These are phyloP conservation scores for Amanita jacksonii DNA, from an alignment of 768 basidiomycete species.

Conservation along the genomic window DNA sequence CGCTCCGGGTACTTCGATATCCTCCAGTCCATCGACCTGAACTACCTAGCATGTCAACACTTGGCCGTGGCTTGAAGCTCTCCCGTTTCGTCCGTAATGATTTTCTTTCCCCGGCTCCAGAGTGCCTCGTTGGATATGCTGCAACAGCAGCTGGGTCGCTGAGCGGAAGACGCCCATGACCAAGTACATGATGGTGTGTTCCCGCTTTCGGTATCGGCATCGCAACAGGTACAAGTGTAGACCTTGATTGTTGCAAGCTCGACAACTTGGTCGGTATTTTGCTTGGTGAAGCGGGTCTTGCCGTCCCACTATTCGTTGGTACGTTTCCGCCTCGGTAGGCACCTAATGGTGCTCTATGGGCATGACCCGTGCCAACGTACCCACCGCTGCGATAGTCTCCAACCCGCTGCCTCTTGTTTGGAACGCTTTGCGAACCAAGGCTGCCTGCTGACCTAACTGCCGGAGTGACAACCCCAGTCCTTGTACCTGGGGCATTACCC, in stretches of 20 bases:
- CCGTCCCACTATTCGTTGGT: slow-evolving; percentile 15
- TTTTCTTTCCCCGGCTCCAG: slow-evolving; percentile 37
- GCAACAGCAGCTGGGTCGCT: slow-evolving; percentile 19
- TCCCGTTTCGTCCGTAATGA: slow-evolving; percentile 29
- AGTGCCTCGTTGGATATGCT: slow-evolving; percentile 21
- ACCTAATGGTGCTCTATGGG: slow-evolving; percentile 30
- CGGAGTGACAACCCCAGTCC: slow-evolving; percentile 47
- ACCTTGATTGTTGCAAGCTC: slow-evolving; percentile 17
- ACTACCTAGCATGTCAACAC: slow-evolving; percentile 40
- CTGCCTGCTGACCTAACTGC: slow-evolving; percentile 49
- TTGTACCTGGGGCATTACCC: slow-evolving; percentile 29
- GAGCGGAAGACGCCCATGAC: slow-evolving; percentile 40
- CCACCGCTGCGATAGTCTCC: slow-evolving; percentile 25
- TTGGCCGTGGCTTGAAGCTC: slow-evolving; percentile 79
- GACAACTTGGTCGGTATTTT: slow-evolving; percentile 36
- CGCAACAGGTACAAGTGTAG: slow-evolving; percentile 21
- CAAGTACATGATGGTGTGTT: slow-evolving; percentile 44
- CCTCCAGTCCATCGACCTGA: slow-evolving; percentile 22
- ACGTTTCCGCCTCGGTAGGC: slow-evolving; percentile 29
- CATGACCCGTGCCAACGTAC: slow-evolving; percentile 14
- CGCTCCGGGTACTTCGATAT: slow-evolving; percentile 22
- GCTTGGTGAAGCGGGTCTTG: slow-evolving; percentile 34
- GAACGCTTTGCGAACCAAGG: slow-evolving; percentile 36
- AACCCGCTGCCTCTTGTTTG: slow-evolving; percentile 56
- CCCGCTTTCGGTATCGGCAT: slow-evolving; percentile 43